phyloP scores from a whole-genome alignment of 352 stramenopile species.

The Phytophthora idaei region DNA sequence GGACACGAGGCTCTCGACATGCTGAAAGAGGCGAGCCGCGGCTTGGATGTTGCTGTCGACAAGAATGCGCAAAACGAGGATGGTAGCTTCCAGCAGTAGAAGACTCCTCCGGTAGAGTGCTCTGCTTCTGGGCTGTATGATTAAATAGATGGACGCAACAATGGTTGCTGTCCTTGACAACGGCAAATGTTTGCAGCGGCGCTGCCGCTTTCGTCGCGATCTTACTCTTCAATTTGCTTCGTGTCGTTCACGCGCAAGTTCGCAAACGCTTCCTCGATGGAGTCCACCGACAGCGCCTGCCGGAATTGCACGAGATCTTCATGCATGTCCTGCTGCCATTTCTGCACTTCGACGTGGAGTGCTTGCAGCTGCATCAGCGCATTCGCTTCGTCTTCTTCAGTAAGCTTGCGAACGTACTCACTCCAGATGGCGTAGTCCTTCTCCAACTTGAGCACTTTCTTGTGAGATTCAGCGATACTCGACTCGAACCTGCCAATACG shows the following conservation, averaged over 20 bases:
- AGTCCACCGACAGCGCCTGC: slow-evolving; percentile 54
- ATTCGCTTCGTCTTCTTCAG: slow-evolving; percentile 72
- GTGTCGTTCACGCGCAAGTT: slow-evolving; percentile 45
- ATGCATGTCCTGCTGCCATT: slow-evolving; percentile 81
- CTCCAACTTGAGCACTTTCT: slow-evolving; percentile 68
- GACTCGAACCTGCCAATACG: slow-evolving; percentile 66
- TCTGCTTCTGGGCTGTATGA: slow-evolving; percentile 26
- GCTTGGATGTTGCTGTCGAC: slow-evolving; percentile 77
- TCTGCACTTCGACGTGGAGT: slow-evolving; percentile 71
- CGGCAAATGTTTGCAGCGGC: slow-evolving; percentile 5
- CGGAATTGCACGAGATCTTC: slow-evolving; percentile 68
- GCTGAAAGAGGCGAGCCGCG: slow-evolving; percentile 58
- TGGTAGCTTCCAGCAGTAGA: slow-evolving; percentile 47
- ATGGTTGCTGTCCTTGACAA: slow-evolving; percentile 24
- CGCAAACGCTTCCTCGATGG: slow-evolving; percentile 54
- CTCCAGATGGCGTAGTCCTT: slow-evolving; percentile 75
- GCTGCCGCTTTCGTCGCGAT: slow-evolving; percentile 4
- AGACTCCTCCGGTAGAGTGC: slow-evolving; percentile 5
- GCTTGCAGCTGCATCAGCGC: slow-evolving; percentile 63
- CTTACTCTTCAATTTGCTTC: slow-evolving; percentile 20
- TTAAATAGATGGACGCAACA: slow-evolving; percentile 38
- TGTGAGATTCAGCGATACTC: slow-evolving; percentile 71
- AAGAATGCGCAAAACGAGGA: slow-evolving; percentile 82
- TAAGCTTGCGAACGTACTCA: slow-evolving; percentile 72
- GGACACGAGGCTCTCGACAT: slow-evolving; percentile 68